Percentiles rank a stretch among this genome's conserved stretches.
These are phyloP conservation scores for Exophiala sp. DNA, from an alignment of 2,329 filamentous ascomycete species.

Conservation along the genomic window DNA sequence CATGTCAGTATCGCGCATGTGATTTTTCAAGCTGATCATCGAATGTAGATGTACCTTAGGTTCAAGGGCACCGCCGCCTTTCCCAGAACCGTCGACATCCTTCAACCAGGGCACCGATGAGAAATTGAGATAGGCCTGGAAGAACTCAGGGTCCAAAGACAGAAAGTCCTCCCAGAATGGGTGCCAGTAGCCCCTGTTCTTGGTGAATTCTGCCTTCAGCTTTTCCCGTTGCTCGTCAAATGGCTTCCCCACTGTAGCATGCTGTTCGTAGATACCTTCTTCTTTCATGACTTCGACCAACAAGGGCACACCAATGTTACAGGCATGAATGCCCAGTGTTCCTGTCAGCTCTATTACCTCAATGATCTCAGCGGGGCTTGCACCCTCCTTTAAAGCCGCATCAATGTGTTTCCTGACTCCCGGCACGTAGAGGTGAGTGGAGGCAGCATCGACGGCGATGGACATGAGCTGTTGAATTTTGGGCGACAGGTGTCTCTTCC, in stretches of 20 bases:
- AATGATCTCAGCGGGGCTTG: slow-evolving; percentile 40
- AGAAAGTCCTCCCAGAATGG: slow-evolving; percentile 30
- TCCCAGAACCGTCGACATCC: slow-evolving; percentile 21
- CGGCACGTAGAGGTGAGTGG: slow-evolving; percentile 43
- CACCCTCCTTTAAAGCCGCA: slow-evolving; percentile 39
- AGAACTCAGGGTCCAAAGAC: slow-evolving; percentile 43
- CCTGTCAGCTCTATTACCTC: slow-evolving; percentile 43
- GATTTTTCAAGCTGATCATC: too few relatives aligned
- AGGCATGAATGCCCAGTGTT: slow-evolving; percentile 45
- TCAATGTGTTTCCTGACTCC: slow-evolving; percentile 40
- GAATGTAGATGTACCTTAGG: slow-evolving; percentile 32
- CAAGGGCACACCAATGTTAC: slow-evolving; percentile 44
- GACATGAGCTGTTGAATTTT: slow-evolving; percentile 23
- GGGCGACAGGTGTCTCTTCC: slow-evolving; percentile 18
- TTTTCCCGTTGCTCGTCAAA: slow-evolving; percentile 36
- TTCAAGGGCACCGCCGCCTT: slow-evolving; percentile 35
- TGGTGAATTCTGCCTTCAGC: slow-evolving; percentile 41
- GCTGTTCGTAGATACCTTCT: slow-evolving; percentile 27
- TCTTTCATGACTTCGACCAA: slow-evolving; percentile 45
- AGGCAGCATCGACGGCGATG: slow-evolving; percentile 39
- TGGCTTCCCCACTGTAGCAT: slow-evolving; percentile 31
- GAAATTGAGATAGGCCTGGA: slow-evolving; percentile 45
- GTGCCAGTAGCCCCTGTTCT: slow-evolving; percentile 46
- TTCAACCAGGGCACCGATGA: slow-evolving; percentile 37
- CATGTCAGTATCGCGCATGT: too few relatives aligned